Conservation (phyloP, 1,284 basidiomycete genomes). For the Austropuccinia psidii region DNA sequence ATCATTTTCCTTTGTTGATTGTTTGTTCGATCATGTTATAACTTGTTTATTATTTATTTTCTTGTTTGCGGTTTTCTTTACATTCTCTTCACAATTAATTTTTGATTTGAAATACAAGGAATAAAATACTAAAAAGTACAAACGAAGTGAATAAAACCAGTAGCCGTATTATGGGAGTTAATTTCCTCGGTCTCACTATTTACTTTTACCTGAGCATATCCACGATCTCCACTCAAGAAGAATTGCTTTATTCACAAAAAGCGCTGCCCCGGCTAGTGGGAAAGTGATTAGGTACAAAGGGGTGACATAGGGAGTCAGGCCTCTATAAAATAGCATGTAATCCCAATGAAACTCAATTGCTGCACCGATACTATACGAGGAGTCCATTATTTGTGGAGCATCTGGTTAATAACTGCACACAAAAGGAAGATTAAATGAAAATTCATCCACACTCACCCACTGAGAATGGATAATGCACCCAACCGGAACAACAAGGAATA, state of each 20-base stretch:
- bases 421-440: not conserved
- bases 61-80: too few species aligned
- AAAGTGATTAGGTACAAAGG: conserved; percentile 20
- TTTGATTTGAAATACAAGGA: too few species aligned
- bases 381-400: not conserved
- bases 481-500: conserved; percentile 9
- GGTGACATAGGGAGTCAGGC: not conserved
- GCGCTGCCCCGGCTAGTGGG: not conserved
- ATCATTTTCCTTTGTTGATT: too few species aligned
- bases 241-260: conserved; percentile 15
- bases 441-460: not conserved
- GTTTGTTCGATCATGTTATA: too few species aligned
- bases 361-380: not conserved
- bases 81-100: too few species aligned
- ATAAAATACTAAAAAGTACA: too few species aligned
- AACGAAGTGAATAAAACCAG: too few species aligned
- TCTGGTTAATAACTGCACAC: not conserved
- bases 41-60: too few species aligned
- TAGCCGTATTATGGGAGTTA: too few species aligned
- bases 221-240: conserved; percentile 25
- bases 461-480: conserved; percentile 1
- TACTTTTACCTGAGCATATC: not conserved
- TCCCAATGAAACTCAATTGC: not conserved
- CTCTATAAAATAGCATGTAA: not conserved
- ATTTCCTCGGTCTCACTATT: too few species aligned